phyloP scores from a whole-genome alignment of 2,329 filamentous ascomycete genomes.

The Clonostachys rosea region DNA sequence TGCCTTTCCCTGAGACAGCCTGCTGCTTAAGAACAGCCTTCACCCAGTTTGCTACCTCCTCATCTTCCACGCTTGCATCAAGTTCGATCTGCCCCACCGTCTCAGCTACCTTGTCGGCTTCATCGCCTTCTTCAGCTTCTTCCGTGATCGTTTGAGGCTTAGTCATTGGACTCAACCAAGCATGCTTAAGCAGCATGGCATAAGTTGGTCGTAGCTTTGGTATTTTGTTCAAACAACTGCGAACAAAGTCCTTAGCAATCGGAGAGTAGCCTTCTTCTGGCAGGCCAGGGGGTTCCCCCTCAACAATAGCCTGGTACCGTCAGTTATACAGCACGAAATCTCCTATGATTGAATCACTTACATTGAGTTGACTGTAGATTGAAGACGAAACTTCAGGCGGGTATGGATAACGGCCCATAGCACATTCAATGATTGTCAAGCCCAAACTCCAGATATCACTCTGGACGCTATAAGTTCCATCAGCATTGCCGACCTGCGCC shows the following conservation, averaged over 20 bases:
- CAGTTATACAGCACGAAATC: conserved; percentile 4
- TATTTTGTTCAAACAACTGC: conserved; percentile 86
- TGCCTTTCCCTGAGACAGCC: conserved; percentile 37
- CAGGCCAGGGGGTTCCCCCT: conserved; percentile 89
- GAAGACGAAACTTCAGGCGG: conserved; percentile 97
- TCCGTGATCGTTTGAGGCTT: conserved; percentile 73
- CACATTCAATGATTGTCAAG: conserved; percentile 92
- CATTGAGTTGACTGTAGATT: conserved; percentile 94
- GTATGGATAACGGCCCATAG: conserved; percentile 90
- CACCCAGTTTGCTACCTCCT: conserved; percentile 87
- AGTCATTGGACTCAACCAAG: conserved; percentile 75
- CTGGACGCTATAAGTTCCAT: conserved; percentile 93
- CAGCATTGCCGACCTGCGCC: conserved; percentile 61
- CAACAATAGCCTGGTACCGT: conserved; percentile 77
- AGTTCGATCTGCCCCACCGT: conserved; percentile 39
- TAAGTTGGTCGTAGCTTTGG: conserved; percentile 93
- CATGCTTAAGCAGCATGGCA: conserved; percentile 80
- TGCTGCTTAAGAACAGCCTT: conserved; percentile 56
- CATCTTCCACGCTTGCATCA: conserved; percentile 50
- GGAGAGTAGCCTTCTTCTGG: conserved; percentile 75
- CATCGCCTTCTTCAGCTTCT: conserved; percentile 60
- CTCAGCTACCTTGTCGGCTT: conserved; percentile 34
- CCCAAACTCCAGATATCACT: conserved; percentile 98
- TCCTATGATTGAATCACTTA: conserved; percentile 46
- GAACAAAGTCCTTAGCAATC: conserved; percentile 80